These are phyloP conservation scores for Eremothecium coryli DNA, from an alignment of 1,139 yeast genomes.

Conservation along the genomic window DNA sequence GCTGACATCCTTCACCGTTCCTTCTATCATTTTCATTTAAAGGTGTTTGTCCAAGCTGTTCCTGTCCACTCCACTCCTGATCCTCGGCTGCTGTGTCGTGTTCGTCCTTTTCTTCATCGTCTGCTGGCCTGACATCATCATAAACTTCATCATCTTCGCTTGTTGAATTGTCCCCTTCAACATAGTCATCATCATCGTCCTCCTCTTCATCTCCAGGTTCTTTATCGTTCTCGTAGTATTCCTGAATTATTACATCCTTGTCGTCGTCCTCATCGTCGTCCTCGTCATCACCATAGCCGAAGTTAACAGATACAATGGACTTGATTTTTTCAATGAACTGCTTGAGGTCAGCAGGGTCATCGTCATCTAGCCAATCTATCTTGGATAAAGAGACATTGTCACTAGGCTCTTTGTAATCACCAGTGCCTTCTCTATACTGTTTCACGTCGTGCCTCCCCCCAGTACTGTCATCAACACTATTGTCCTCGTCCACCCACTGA, in stretches of 20 bases:
- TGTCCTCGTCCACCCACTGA: constrained; percentile 8
- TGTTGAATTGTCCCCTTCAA: constrained; percentile 11
- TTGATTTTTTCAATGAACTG: constrained; percentile 29
- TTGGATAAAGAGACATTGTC: constrained; percentile 33
- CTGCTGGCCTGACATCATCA: constrained; percentile 7
- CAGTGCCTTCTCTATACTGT: constrained; percentile 5
- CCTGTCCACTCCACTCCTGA: constrained; percentile 15
- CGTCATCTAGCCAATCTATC: constrained; percentile 40
- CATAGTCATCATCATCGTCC: constrained; percentile 10
- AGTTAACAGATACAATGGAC: constrained; percentile 24
- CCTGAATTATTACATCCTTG: constrained; percentile 20
- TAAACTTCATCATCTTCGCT: constrained; percentile 8
- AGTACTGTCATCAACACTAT: constrained; percentile 1
- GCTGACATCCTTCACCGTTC: neutral
- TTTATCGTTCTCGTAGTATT: constrained; percentile 20
- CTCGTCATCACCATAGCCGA: constrained; percentile 27
- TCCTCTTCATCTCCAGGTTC: constrained; percentile 16
- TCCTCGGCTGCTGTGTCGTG: constrained; percentile 20
- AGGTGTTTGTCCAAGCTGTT: neutral
- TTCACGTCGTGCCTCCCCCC: constrained; percentile 3
- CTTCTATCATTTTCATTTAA: neutral
- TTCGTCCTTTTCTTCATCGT: constrained; percentile 17
- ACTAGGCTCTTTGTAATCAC: constrained; percentile 10
- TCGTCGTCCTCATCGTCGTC: constrained; percentile 18
- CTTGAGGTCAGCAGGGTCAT: constrained; percentile 22